These are phyloP conservation scores for Claviceps sp. DNA, from an alignment of 2,329 filamentous ascomycete species.

Conservation along the genomic window DNA sequence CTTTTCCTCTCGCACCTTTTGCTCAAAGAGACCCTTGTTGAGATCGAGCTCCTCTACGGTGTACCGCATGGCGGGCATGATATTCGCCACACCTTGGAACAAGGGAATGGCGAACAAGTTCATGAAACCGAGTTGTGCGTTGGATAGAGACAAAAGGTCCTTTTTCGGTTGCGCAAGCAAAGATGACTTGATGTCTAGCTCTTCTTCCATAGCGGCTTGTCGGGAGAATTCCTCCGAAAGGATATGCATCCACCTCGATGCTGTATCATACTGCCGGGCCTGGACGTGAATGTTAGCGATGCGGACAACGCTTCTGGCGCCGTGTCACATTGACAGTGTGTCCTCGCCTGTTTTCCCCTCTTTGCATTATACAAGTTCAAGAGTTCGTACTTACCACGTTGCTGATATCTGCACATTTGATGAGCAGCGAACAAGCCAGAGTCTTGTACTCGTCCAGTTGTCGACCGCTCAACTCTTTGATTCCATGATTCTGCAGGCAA, in stretches of 20 bases:
- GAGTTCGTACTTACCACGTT: constrained; percentile 62
- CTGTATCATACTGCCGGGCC: constrained; percentile 73
- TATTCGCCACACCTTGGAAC: constrained; percentile 75
- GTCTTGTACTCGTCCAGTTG: constrained; percentile 64
- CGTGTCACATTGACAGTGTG: background rate
- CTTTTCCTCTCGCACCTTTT: constrained; percentile 51
- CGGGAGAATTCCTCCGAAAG: constrained; percentile 92
- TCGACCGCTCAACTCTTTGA: constrained; percentile 63
- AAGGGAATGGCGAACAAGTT: constrained; percentile 87
- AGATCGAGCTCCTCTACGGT: constrained; percentile 66
- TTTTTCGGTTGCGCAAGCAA: constrained; percentile 75
- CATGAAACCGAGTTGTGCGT: constrained; percentile 92
- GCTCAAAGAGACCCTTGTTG: constrained; percentile 66
- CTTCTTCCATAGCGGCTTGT: constrained; percentile 81
- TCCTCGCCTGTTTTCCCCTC: background rate
- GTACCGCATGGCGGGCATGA: constrained; percentile 75
- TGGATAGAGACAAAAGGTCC: constrained; percentile 69
- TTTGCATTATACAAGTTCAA: background rate
- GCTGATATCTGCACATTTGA: constrained; percentile 98
- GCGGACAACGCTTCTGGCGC: background rate
- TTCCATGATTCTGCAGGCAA: constrained; percentile 53
- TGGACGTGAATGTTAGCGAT: constrained; percentile 22
- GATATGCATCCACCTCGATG: constrained; percentile 80
- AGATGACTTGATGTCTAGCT: constrained; percentile 76
- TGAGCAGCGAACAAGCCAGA: constrained; percentile 76